A percentile compares a stretch with the other conserved stretches of the same genome.
phyloP scores from a whole-genome alignment of 257 asterid genomes.

The Nicotiana attenuata region DNA sequence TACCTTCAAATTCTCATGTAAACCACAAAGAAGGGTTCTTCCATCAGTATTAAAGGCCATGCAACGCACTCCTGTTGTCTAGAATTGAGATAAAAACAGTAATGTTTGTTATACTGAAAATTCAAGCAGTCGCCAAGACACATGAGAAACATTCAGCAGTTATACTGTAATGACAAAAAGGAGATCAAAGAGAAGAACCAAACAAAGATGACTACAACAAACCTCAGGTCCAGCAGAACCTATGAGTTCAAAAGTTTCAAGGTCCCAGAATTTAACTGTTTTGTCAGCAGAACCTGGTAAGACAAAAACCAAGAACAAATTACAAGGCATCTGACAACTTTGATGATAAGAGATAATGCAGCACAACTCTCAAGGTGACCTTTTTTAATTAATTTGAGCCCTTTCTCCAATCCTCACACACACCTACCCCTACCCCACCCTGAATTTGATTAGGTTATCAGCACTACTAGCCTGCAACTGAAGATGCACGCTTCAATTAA shows the following conservation, averaged over 20 bases:
- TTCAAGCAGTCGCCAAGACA: slow-evolving; percentile 5
- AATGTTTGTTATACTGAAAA: slow-evolving; percentile 10
- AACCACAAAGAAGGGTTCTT: slow-evolving; percentile 92
- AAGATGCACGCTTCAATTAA: neutral
- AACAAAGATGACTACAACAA: slow-evolving; percentile 13
- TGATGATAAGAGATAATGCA: neutral
- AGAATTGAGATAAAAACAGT: slow-evolving; percentile 32
- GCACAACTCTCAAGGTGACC: neutral
- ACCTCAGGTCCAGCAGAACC: slow-evolving; percentile 99
- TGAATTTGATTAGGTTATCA: neutral
- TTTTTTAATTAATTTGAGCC: neutral
- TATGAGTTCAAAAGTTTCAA: slow-evolving; percentile 96
- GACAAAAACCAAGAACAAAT: slow-evolving; percentile 10
- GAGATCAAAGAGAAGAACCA: slow-evolving; percentile 1
- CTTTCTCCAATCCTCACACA: neutral
- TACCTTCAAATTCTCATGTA: slow-evolving; percentile 96
- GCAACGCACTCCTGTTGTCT: slow-evolving; percentile 93
- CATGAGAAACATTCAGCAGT: neutral
- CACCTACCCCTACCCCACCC: neutral
- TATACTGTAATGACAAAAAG: neutral
- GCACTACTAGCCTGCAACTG: neutral
- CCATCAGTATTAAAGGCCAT: slow-evolving; percentile 99
- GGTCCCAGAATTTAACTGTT: slow-evolving; percentile 99
- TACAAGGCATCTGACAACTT: slow-evolving; percentile 1
- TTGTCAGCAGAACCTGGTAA: slow-evolving; percentile 90